These are phyloP conservation scores for Kwoniella europaea DNA, from an alignment of 768 basidiomycete species.

Conservation along the genomic window DNA sequence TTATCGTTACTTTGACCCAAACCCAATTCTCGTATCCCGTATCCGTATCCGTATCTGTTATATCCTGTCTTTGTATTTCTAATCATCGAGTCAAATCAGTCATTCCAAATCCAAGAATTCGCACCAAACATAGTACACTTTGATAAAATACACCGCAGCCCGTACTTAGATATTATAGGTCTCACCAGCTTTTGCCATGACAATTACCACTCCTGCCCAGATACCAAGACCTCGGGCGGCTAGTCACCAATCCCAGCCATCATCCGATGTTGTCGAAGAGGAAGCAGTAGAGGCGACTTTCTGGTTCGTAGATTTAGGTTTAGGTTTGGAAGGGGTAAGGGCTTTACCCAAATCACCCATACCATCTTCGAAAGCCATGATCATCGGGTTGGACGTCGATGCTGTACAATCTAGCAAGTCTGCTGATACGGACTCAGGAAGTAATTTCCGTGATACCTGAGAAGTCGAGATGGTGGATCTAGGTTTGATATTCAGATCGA, in stretches of 20 bases:
- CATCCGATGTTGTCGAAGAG: background rate
- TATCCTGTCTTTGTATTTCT: no score
- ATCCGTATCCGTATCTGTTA: no score
- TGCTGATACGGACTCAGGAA: background rate
- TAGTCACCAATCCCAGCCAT: constrained; percentile 26
- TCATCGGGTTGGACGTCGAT: background rate
- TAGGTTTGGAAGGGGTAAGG: background rate
- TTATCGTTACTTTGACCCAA: no score
- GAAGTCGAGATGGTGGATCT: constrained; percentile 2
- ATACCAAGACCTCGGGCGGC: constrained; percentile 23
- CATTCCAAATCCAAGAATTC: no score
- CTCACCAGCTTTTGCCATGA: constrained; percentile 21
- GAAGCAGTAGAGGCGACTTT: background rate
- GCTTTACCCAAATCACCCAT: background rate
- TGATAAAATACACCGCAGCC: no score
- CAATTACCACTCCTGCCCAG: constrained; percentile 19
- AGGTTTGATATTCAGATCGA: constrained; percentile 6
- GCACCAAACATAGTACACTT: no score
- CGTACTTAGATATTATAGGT: constrained; percentile 9
- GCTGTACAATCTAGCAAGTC: background rate
- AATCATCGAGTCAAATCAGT: no score
- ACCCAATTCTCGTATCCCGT: no score
- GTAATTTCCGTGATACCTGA: background rate
- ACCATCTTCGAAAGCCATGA: background rate
- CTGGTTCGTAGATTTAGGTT: background rate